Evolutionary conservation across 306 rosid species (phyloP).

Genomic region (Cicer cuneatum): DNA sequence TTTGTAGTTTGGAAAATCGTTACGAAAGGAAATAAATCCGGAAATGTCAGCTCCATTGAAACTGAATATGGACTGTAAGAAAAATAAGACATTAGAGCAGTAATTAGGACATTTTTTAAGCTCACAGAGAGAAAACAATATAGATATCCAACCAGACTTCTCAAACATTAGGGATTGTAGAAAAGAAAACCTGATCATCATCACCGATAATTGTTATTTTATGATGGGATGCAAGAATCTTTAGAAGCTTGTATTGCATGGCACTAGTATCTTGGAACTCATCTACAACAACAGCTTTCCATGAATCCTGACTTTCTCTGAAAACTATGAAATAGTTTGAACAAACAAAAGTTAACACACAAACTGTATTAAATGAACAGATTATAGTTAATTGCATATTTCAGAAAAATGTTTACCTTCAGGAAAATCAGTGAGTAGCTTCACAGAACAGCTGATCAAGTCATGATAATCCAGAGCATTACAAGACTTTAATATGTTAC

Average conservation of each 20-base stretch:
- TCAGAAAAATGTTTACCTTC: constrained; percentile 65
- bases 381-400: constrained; percentile 26
- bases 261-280: constrained; percentile 98
- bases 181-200: constrained; percentile 80
- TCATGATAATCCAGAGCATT: constrained; percentile 96
- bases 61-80: constrained; percentile 89
- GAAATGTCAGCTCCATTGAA: constrained; percentile 95
- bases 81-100: constrained; percentile 43
- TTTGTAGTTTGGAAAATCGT: constrained; percentile 78
- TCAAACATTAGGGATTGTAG: background rate
- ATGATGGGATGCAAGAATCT: constrained; percentile 70
- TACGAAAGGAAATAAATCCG: constrained; percentile 86
- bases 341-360: constrained; percentile 51
- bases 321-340: constrained; percentile 56
- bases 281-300: constrained; percentile 91
- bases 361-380: constrained; percentile 37
- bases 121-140: constrained; percentile 31
- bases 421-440: constrained; percentile 80
- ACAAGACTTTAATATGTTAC: constrained; percentile 77
- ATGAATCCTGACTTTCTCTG: constrained; percentile 73
- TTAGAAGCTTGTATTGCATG: constrained; percentile 86
- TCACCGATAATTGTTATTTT: constrained; percentile 93
- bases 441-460: constrained; percentile 86
- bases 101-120: constrained; percentile 12
- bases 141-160: constrained; percentile 29